Percentiles rank a stretch among this genome's conserved stretches.
phyloP scores from a whole-genome alignment of 768 basidiomycete species.

The Kwoniella mangroviensis region DNA sequence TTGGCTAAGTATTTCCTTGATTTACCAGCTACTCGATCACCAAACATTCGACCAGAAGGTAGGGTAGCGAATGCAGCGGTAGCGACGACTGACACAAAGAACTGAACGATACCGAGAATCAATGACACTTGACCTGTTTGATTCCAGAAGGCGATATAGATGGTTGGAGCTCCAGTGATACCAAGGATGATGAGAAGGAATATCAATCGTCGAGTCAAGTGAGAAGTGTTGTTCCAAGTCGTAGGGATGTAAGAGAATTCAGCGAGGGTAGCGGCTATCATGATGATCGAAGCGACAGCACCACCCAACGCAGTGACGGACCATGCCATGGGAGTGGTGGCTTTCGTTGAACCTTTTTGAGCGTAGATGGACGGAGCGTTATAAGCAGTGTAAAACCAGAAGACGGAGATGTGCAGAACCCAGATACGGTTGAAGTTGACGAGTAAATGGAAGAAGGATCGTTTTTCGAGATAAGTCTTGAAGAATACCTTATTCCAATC shows the following conservation, averaged over 20 bases:
- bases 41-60: conserved; percentile 98
- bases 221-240: conserved; percentile 98
- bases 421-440: conserved; percentile 99
- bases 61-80: conserved; percentile 86
- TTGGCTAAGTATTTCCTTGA: conserved; percentile 95
- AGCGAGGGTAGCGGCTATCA: conserved; percentile 89
- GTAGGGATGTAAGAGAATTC: conserved; percentile 98
- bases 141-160: conserved; percentile 90
- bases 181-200: conserved; percentile 89
- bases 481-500: conserved; percentile 97
- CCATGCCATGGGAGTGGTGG: conserved; percentile 82
- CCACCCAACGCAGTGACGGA: conserved; percentile 93
- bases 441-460: conserved; percentile 91
- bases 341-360: conserved; percentile 59
- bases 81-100: conserved; percentile 85
- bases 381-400: conserved; percentile 94
- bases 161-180: conserved; percentile 87
- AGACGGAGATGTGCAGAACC: conserved; percentile 94
- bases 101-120: conserved; percentile 95
- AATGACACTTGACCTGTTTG: conserved; percentile 69
- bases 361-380: conserved; percentile 86
- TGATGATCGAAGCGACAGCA: conserved; percentile 92
- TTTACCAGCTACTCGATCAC: conserved; percentile 94
- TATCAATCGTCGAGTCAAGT: conserved; percentile 85
- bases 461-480: conserved; percentile 98